Evolutionary conservation across 768 basidiomycete species (phyloP).

Genomic region (Hericium erinaceus): DNA sequence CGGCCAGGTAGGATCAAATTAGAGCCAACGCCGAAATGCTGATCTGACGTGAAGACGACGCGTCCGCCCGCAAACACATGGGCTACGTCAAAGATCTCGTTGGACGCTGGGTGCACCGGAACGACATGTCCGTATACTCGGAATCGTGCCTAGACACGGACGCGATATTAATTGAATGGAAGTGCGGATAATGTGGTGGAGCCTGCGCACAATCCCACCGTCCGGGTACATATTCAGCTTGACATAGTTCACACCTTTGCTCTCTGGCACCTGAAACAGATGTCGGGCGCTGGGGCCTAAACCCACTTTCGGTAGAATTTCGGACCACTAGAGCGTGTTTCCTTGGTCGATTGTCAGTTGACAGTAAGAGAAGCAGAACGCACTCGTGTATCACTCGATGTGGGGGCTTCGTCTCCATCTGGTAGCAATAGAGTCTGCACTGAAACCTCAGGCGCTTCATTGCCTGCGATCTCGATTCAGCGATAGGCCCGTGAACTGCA

Average conservation of each 20-base stretch:
- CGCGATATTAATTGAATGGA: background rate
- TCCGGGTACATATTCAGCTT: constrained; percentile 96
- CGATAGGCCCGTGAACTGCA: background rate
- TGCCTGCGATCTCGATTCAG: constrained; percentile 38
- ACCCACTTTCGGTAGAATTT: constrained; percentile 64
- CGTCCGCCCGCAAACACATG: constrained; percentile 86
- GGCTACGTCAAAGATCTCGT: constrained; percentile 68
- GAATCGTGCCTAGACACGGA: constrained; percentile 66
- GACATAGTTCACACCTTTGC: constrained; percentile 57
- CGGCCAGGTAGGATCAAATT: constrained; percentile 90
- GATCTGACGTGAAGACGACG: constrained; percentile 80
- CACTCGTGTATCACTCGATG: constrained; percentile 45
- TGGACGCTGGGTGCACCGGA: constrained; percentile 47
- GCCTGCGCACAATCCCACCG: constrained; percentile 77
- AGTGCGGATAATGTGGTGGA: constrained; percentile 4
- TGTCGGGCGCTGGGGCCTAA: constrained; percentile 85
- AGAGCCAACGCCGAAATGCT: constrained; percentile 88
- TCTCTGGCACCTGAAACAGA: constrained; percentile 64
- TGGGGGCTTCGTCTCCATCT: constrained; percentile 30
- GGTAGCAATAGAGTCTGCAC: constrained; percentile 49
- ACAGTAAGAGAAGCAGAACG: constrained; percentile 14
- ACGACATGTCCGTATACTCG: constrained; percentile 78
- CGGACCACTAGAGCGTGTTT: constrained; percentile 53
- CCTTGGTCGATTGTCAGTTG: background rate
- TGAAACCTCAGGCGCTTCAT: constrained; percentile 78